A percentile compares a stretch with the other conserved stretches of the same genome.
Conservation (phyloP, 2,329 filamentous ascomycete species). For the Nemania sp. region DNA sequence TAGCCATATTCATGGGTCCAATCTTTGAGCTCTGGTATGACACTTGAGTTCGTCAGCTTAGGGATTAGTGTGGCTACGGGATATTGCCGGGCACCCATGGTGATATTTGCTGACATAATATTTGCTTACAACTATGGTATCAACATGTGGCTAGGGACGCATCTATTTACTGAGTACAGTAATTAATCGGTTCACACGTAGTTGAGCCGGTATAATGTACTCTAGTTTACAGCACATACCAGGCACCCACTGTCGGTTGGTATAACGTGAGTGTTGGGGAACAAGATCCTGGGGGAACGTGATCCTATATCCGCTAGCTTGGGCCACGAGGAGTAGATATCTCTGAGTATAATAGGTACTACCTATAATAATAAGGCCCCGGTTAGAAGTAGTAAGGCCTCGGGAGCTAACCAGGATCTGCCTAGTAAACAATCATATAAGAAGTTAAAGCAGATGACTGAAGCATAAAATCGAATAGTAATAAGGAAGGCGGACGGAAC, state of each 20-base stretch:
- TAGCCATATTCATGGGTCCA: neutral
- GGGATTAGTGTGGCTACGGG: constrained; percentile 5
- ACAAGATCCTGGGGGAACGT: neutral
- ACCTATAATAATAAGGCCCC: constrained; percentile 1
- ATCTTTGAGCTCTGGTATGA: neutral
- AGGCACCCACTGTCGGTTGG: neutral
- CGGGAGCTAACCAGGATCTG: constrained; percentile 10
- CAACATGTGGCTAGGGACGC: neutral
- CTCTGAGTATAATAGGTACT: neutral
- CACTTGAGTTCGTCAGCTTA: neutral
- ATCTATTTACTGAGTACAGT: neutral
- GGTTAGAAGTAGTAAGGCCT: constrained; percentile 10
- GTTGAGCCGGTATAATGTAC: constrained; percentile 4
- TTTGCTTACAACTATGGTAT: constrained; percentile 13
- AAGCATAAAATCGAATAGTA: constrained; percentile 20
- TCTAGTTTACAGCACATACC: constrained; percentile 1
- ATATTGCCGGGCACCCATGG: neutral
- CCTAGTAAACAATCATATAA: constrained; percentile 11
- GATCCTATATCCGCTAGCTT: constrained; percentile 7
- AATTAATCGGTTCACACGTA: constrained; percentile 7
- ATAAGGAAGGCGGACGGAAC: constrained; percentile 2
- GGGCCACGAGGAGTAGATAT: neutral
- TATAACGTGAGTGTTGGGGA: constrained; percentile 10
- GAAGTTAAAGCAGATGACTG: constrained; percentile 5
- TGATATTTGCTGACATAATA: neutral